Base-by-base conservation (phyloP, 78 protist species). In the Pigoraptor vietnamica region DNA sequence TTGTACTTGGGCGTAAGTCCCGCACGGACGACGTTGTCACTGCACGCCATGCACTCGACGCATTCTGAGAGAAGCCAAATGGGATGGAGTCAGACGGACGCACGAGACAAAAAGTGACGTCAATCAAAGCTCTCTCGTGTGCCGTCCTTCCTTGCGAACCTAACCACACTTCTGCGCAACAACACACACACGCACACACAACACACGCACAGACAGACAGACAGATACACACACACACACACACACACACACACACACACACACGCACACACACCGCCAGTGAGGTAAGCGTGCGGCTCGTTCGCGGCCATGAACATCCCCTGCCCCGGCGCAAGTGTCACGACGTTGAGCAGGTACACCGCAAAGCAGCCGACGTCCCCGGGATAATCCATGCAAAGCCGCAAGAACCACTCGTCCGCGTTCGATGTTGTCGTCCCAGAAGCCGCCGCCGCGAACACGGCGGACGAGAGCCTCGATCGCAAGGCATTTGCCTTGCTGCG, bases 21-120 rank as follows among this genome's bases (percentile, higher is more conserved):
- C 0, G 99, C 99, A 0, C 99, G 90, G 25, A 99, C 99, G 40
- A 99, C 99, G 91, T 99, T 99, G 92, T 99, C 99, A 2, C 96
- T 92, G 87, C 95, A 87, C 24, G 99, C 99, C 99, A 99, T 99
- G 93, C 97, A 95, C 92, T 99, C 99, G 37, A 98, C 93, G 89
- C 98, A 93, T 19, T 98, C 98, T 40, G 97, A 96, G 0, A 90
- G 40, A 2, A 94, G 91, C 82, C 92, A 95, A 67, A 82, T 9
- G 34, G 23, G 35, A 14, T 10, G 23, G 36, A 14, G 93, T 38
- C n/a, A n/a, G 36, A 9, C 2, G 84, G n/a, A 36, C 2, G 36
- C 23, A 35, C 37, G 35, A 33, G 14, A 79, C 10, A 39, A 6
- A 90, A 35, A 32, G 23, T 90, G 14, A 39, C n/a, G n/a, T n/a